Base-by-base conservation (phyloP, 495 filamentous ascomycete genomes). In the Xeromyces bisporus region DNA sequence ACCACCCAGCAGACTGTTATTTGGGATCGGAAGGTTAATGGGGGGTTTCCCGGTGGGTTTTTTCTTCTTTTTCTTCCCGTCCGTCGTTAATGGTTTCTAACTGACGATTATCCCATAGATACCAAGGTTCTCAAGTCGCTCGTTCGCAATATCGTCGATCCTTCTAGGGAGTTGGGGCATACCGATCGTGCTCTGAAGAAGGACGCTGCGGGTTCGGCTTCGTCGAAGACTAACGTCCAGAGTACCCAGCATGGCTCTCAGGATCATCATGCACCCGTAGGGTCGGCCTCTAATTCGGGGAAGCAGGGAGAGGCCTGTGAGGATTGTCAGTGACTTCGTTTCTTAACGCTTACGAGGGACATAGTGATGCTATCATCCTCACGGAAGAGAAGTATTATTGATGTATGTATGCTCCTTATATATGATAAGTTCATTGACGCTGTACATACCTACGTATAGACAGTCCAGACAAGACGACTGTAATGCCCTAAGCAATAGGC, bases 21-120 rank as follows among this genome's bases (percentile, higher is more conserved):
- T 15, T 97, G 89, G 89, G 84, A 94, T 60, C 70, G 87, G 34
- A 93, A 92, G 54, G 40, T 43, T 3, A 73, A 93, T 47, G 80
- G 82, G 17, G 89, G 89, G 0, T 97, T 97, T 57, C 89, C 89
- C 34, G 79, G 79, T 76, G 67, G 40, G 54, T 64, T 43, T 24
- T 26, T 37, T 23, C 11, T 29, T 29, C 27, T 2, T 30, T 28
- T 34, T 6, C 11, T 34, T n/a, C n/a, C n/a, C n/a, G n/a, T n/a
- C n/a, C n/a, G n/a, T n/a, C n/a, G n/a, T n/a, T n/a, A n/a, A n/a
- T n/a, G n/a, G n/a, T n/a, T n/a, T n/a, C n/a, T n/a, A n/a, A n/a
- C n/a, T n/a, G n/a, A 15, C 6, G 20, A 1, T 18, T 23, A 28
- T 23, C 7, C 11, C 18, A 4, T 34, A 77, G 81, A 91, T 51